Evolutionary conservation across 192 early-diverging fungal genomes (phyloP), one percentile per base, ranked within the genome.

Genomic region (Lobosporangium transversale): DNA sequence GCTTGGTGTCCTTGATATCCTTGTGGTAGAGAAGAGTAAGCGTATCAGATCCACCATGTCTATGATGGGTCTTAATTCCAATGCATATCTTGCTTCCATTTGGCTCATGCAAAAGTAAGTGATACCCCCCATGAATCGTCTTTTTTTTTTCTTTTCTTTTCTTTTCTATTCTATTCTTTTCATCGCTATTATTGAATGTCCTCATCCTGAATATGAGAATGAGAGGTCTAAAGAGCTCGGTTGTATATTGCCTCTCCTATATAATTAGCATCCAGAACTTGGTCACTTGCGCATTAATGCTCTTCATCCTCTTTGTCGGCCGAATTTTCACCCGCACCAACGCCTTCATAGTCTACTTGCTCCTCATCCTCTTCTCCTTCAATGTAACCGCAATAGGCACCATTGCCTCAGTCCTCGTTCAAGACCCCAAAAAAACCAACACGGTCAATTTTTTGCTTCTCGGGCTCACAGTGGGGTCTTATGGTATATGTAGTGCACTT

Each of bases 101-200:
- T 76, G 73, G 73, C 17, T 56, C 26, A 76, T 67, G 73, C 73
- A 76, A 67, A 76, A 67, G 73, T 76, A 67, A 76, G 64, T 29
- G 17, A 18, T 3, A 18, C 0, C 9, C 23, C 15, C 20, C 30
- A 12, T 15, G n/a, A n/a, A n/a, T n/a, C n/a, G n/a, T 14, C 27
- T 43, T 52, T 23, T 36, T 54, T 35, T 47, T 55, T 35, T 50
- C n/a, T 20, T 18, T 43, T 1, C 14, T 29, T 40, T 40, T 40
- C 7, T 40, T 40, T 14, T n/a, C n/a, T n/a, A n/a, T n/a, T n/a
- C n/a, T n/a, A n/a, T n/a, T n/a, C n/a, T n/a, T n/a, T n/a, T n/a
- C n/a, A n/a, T n/a, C n/a, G n/a, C n/a, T n/a, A n/a, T n/a, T n/a
- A n/a, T n/a, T n/a, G n/a, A n/a, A n/a, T n/a, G n/a, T n/a, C n/a